Base-by-base conservation (phyloP, 352 stramenopile species). In the Globisporangium parvum region DNA sequence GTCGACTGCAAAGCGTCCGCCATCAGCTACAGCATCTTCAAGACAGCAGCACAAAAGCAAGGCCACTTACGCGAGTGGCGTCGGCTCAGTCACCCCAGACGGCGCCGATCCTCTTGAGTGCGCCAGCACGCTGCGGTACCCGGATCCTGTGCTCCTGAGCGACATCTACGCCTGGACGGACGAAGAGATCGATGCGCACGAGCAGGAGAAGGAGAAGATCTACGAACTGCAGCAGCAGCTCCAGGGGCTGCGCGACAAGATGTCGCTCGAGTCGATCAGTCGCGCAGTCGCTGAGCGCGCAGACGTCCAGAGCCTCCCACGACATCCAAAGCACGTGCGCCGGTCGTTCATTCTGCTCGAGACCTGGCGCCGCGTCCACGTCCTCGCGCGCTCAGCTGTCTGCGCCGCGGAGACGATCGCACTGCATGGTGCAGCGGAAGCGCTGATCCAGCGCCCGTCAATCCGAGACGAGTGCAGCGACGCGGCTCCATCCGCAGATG, bases 151-250 rank as follows among this genome's bases (percentile, higher is more conserved):
- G 40, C 44, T 47, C 6, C 41, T 84, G 14, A 62, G 67, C 23
- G 59, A 77, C 21, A 59, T 78, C 44, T 78, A 67, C 51, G 50
- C 52, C 23, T 85, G 75, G 77, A 76, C 55, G 1, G 69, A 88
- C 37, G 55, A 71, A 8, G 71, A 85, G 21, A 78, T 86, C 35
- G 67, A 77, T 26, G 37, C 17, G 3, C 69, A 81, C 52, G 62
- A 77, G 45, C 57, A 71, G 21, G 63, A 84, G 18, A 80, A 59
- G 6, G 65, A 81, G 48, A 71, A 62, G 12, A 59, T 88, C 9
- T 66, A 63, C 23, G 62, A 81, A n/a, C 57, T 85, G 1, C 71
- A 79, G 37, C 53, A 46, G 14, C 48, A 62, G 18, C 67, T 87
- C 35, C 31, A 67, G 15, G 9, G 40, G 6, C 60, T 70, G 18